Evolutionary conservation across 441 rosid genomes (phyloP), one percentile per base, ranked within the genome.

Genomic region (Mallotus repandus): DNA sequence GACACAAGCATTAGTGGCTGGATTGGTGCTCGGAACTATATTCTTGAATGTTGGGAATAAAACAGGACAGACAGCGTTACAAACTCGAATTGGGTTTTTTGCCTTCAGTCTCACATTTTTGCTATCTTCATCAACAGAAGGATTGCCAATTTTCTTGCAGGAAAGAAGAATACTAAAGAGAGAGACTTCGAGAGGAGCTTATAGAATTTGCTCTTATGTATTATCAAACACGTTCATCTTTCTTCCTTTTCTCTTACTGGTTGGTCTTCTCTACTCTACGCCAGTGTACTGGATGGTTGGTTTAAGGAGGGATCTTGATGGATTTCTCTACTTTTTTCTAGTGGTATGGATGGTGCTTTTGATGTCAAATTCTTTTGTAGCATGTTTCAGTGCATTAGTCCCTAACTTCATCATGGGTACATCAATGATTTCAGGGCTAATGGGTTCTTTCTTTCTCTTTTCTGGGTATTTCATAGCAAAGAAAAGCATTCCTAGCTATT

Each of bases 391-490:
- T 75, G 97, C 96, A 15, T 87, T 94, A 15, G 97, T 94, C 69
- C 98, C 96, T 5, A 87, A 94, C 79, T 91, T 94, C 84, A 94
- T 94, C 69, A 89, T 88, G 94, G 97, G 97, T 58, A 90, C 89
- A 60, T 91, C 97, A 54, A 84, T 94, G 32, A 90, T 94, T 74
- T 79, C 96, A 25, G 93, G 97, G 18, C 82, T 94, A 15, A 89
- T 94, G 92, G 97, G 96, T 58, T 94, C 97, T 41, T 94, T 94
- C 87, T 91, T 94, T 77, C 90, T 94, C 14, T 94, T 94, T 45
- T 91, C 94, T 1, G 98, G 98, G 4, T 94, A 90, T 58, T 94
- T 94, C 74, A 90, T 90, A 41, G 71, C 90, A 0, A 80, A 90
- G 75, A 86, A 88, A 2, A 81, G 83, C 46, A 89, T 91, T 54